Base-by-base conservation (phyloP, 1,284 basidiomycete genomes). In the Sanguinoderma infundibulare region DNA sequence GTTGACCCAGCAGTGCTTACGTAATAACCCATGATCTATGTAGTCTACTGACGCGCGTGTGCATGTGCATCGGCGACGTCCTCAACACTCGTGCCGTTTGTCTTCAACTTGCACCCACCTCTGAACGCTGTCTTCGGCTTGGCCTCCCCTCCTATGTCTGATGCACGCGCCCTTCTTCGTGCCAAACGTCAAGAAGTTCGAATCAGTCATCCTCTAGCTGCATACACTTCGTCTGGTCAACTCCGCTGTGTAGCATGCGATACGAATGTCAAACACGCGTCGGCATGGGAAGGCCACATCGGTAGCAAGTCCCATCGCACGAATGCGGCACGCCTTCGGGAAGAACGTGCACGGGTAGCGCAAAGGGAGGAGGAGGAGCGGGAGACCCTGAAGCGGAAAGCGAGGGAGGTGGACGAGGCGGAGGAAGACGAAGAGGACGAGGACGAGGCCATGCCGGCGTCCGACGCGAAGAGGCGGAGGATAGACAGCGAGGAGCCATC, bases 281-380 rank as follows among this genome's bases (percentile, higher is more conserved):
- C 87, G 22, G 87, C 89, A n/a, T 95, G 92, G 92, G 87, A 92
- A 60, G 91, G 91, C 15, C 91, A 94, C 73, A 72, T 94, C n/a
- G 91, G 89, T 10, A 91, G 87, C 78, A 94, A 92, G 76, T 76
- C 75, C 3, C 92, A 92, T 72, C 86, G 89, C 53, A 86, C 80
- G 38, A 87, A 83, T 68, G 86, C 87, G 8, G 78, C 80, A 12
- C 81, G 82, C 28, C 67, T 86, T 49, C 83, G 78, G 61, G 82
- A 86, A 68, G 82, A 87, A 66, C 78, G 73, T 56, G 70, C 64
- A 30, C 75, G 73, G 60, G 78, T 74, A 50, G 65, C 67, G 56
- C 54, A 57, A 46, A 39, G 64, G 69, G 74, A 73, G 66, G 69
- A 54, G 64, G 67, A 59, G 68, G 67, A 59, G 60, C 67, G 49